Base-by-base conservation (phyloP, 805 yeast species). In the Lipomyces chichibuensis region DNA sequence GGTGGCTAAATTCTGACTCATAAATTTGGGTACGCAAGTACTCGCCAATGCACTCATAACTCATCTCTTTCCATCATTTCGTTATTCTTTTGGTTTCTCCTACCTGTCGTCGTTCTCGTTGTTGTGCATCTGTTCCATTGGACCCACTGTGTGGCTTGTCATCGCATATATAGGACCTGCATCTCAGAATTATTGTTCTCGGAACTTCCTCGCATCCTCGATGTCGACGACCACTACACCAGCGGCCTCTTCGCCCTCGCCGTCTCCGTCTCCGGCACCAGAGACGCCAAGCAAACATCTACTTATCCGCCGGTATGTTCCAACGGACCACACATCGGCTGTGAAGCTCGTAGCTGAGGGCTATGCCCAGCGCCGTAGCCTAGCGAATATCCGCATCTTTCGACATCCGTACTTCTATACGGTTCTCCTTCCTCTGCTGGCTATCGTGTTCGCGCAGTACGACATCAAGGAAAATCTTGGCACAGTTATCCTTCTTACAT, bases 321-420 rank as follows among this genome's bases (percentile, higher is more conserved):
- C 65, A 35, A 29, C 59, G 13, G 71, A 69, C 51, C 60, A 53
- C 23, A 33, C 29, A 27, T 43, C 20, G 2, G 65, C 70, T 5
- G 29, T 65, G 49, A 60, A 39, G 33, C 65, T 69, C 33, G 67
- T 63, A 54, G 64, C 62, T 32, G 67, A 63, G 13, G 67, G 72
- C 49, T 57, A 56, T 17, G 46, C 59, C 33, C 64, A 66, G 51
- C 71, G 71, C n/a, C 57, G 64, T 8, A 57, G 62, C 55, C 59
- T 66, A 23, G 71, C 71, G 27, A 69, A 66, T 46, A 37, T 33
- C 25, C 53, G 60, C 64, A 63, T 69, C 29, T 59, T 69, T 52
- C 32, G 54, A 17, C 71, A 66, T 37, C 67, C 67, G 1, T 61
- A 57, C 46, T 69, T 69, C 46, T 63, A 49, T 49, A 62, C 62